Base-by-base conservation (phyloP, 225 moss, liverwort and hornwort genomes). In the Sphagnum tenellum region DNA sequence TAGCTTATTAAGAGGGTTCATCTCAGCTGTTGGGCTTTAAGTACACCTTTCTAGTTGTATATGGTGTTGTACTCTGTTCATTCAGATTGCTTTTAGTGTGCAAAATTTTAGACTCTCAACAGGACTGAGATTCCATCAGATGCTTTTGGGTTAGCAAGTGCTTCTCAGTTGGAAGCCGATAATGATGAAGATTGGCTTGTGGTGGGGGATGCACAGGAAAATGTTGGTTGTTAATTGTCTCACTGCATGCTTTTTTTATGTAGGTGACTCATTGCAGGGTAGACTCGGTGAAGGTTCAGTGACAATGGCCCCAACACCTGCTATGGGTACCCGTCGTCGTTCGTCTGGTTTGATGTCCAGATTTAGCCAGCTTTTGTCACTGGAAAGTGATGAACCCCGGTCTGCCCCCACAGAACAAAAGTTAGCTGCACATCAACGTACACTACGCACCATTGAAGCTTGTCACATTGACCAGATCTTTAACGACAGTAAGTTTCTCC, bases 321-420 rank as follows among this genome's bases (percentile, higher is more conserved):
- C 90, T 60, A 77, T 78, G 76, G 93, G 89, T 57, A 87, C 80
- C 51, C 83, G 98, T 59, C 90, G 98, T 56, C 89, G 93, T 63
- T 81, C 93, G 57, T 83, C 90, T 60, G 90, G 98, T 69, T 86
- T 98, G 71, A 98, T 98, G 98, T 93, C 93, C 75, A 83, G 98
- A 70, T 98, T 98, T 69, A 98, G 93, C 75, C 98, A 98, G 87
- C 79, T 98, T n/a, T 82, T 98, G 45, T 98, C 98, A 51, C 73
- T 98, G 61, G 98, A 98, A 60, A 83, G 87, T 7, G 98, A 98
- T 74, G 98, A 98, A 71, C 98, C 98, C 57, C 87, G 90, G 58
- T 83, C 89, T 73, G 93, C 89, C 76, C 98, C 98, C 59, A 98
- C 98, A 44, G 98, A 98, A 71, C 98, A 98, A 71, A 93, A 98